Evolutionary conservation across 805 yeast species (phyloP), one percentile per base, ranked within the genome.

Genomic region (Schwanniomyces occidentalis): DNA sequence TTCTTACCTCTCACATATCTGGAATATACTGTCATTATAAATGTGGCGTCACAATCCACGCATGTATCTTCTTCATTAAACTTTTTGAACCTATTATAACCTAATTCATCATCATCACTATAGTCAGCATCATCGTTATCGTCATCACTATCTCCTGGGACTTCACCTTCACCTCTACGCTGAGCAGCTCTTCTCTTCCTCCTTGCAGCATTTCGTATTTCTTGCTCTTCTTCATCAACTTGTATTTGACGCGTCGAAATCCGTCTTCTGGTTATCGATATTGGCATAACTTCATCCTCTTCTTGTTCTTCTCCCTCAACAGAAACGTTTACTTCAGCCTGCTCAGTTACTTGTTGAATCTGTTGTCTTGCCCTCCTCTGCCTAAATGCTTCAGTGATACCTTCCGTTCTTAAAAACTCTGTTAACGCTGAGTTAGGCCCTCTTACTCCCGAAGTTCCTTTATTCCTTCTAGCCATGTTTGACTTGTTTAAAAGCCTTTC

Each of bases 401-500:
- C 97, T 58, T 89, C 95, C 37, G 84, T 87, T 32, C 89, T 70
- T 41, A 90, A 70, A 51, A 90, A 90, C 58, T 85, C 93, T 0
- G 96, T 90, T 46, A 90, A 67, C 0, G 97, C 97, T 46, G 95
- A 83, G 64, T 86, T 87, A 28, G 95, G 85, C 5, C 83, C 85
- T 25, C 65, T 49, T 8, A 69, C 71, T 20, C 56, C 56, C 8
- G 48, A 40, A 10, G 18, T 23, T 3, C 34, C 41, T 16, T 34
- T 44, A 13, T 29, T 30, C 33, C 54, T 40, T 34, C 54, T 28
- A 13, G 49, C 30, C 53, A 49, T 49, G 10, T 7, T 18, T 17
- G 9, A 9, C 12, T 8, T 17, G 32, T 8, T 30, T 20, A 16
- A 18, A n/a, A n/a, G n/a, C n/a, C n/a, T n/a, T n/a, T n/a, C n/a